Conservation (phyloP, 305 asterid genomes). For the Fraxinus baroniana region DNA sequence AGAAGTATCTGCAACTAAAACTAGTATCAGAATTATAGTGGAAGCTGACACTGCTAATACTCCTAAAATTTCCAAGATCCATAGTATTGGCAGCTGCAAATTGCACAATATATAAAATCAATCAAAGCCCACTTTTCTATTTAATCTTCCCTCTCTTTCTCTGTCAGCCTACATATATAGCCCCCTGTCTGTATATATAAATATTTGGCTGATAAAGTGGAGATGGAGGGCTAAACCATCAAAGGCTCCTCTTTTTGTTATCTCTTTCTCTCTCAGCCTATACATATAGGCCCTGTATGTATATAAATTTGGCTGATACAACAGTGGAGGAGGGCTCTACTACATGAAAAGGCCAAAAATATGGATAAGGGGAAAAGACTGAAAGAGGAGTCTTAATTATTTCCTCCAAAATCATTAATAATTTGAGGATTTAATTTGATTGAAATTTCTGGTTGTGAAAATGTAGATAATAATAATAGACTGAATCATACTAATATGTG, state of each 20-base stretch:
- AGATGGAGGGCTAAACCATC: neutral
- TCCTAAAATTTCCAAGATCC: slow-evolving; percentile 35
- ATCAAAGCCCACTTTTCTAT: neutral
- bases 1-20: slow-evolving; percentile 24
- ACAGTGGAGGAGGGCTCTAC: neutral
- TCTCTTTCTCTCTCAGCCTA: neutral
- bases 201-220: neutral
- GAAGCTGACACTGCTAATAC: slow-evolving; percentile 25
- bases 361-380: neutral
- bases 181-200: neutral
- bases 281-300: neutral
- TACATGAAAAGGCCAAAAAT: neutral
- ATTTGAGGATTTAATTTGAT: neutral
- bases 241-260: neutral
- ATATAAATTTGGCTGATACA: neutral
- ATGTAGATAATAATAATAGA: neutral
- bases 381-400: neutral
- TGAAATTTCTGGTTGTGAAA: neutral
- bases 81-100: slow-evolving; percentile 18
- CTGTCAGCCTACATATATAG: neutral
- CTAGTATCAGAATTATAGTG: slow-evolving; percentile 15
- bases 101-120: neutral
- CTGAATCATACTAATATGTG: neutral
- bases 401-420: neutral
- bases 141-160: neutral